Conservation (phyloP, 805 yeast genomes). For the Candida tallmaniae region DNA sequence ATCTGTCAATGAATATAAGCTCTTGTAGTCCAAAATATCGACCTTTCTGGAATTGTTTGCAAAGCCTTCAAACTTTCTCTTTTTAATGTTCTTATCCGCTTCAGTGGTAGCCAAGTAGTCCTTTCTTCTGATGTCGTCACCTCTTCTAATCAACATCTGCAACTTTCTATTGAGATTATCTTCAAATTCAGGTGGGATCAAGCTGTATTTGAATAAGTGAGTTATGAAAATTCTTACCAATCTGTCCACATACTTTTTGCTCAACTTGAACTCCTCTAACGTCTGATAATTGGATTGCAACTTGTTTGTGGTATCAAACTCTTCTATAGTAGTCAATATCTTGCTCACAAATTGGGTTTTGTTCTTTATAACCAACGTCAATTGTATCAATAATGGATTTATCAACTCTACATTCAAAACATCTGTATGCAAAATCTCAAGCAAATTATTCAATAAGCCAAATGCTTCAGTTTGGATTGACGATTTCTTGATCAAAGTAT, state of each 20-base stretch:
- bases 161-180: conserved; percentile 24
- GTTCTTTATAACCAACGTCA: conserved; percentile 57
- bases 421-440: conserved; percentile 53
- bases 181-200: conserved; percentile 33
- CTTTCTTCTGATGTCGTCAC: conserved; percentile 39
- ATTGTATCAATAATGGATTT: conserved; percentile 63
- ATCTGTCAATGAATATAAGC: conserved; percentile 64
- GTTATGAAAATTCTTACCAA: conserved; percentile 42
- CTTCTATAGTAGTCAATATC: conserved; percentile 55
- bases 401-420: conserved; percentile 50
- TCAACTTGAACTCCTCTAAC: conserved; percentile 46
- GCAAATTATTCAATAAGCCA: conserved; percentile 60
- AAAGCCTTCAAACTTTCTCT: conserved; percentile 41
- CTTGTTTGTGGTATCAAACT: conserved; percentile 57
- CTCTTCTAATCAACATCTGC: conserved; percentile 27
- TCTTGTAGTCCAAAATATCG: conserved; percentile 43
- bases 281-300: conserved; percentile 46
- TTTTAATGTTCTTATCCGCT: conserved; percentile 28
- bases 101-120: conserved; percentile 26
- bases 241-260: conserved; percentile 62
- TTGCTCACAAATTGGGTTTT: conserved; percentile 59
- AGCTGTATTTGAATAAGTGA: conserved; percentile 31
- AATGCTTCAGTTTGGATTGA: conserved; percentile 65
- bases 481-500: conserved; percentile 56
- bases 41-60: conserved; percentile 26